Base-by-base conservation (phyloP, 805 yeast genomes). In the Blastobotrys parvus region DNA sequence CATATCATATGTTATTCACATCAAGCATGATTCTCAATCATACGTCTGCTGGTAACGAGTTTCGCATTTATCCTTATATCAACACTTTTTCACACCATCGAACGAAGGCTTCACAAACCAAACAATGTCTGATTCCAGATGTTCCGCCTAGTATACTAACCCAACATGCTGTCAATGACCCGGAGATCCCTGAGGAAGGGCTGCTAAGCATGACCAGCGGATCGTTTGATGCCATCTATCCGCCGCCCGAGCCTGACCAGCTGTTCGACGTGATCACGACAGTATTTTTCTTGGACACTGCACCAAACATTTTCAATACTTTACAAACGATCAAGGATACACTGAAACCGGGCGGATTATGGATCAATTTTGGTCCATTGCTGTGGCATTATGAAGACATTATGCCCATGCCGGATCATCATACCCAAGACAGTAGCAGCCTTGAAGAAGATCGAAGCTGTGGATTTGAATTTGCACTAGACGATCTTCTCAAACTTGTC, bases 301-400 rank as follows among this genome's bases (percentile, higher is more conserved):
- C 96, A 0, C 90, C 84, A 49, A 83, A 89, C 55, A 58, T 87
- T 42, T 68, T 87, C 51, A 81, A 80, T 35, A 88, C 90, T 54
- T 59, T 90, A 43, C 82, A 81, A 42, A 63, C 81, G 1, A 78
- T 90, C 30, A 72, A 73, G 44, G 53, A 59, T 8, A 53, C 80
- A 29, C 62, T 69, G 8, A 65, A 65, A 13, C 70, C 70, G 3
- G 66, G 66, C 21, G 80, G 85, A 0, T 68, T 72, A 34, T 90
- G 97, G 97, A 76, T 90, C 49, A 90, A 92, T 58, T 70, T 79
- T 11, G 98, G 98, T 0, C 98, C 98, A 0, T 68, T 92, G 47
- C 83, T 89, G 60, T 90, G 92, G 68, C 90, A 82, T 59, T 78
- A 71, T 54, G 88, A 80, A 51, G 97, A 96, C 1, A 77, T 86